Conservation (phyloP, 2,329 filamentous ascomycete species). For the Aureobasidium zeae region DNA sequence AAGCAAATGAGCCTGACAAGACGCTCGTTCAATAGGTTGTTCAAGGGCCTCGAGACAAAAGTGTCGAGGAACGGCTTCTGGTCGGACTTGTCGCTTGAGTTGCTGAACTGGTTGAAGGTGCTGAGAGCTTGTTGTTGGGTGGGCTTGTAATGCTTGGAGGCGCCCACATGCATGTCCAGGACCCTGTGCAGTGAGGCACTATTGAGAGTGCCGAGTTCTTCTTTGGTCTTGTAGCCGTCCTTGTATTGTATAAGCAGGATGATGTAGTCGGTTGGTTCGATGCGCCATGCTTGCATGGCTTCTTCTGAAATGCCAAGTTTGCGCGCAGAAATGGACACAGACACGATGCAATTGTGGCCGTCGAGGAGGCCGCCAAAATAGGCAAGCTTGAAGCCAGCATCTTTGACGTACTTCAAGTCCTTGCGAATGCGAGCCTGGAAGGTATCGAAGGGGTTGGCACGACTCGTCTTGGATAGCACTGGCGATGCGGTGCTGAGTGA, state of each 20-base stretch:
- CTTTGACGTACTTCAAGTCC: slow-evolving; percentile 54
- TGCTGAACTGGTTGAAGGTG: slow-evolving; percentile 13
- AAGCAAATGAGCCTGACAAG: slow-evolving; percentile 52
- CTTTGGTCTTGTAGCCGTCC: slow-evolving; percentile 51
- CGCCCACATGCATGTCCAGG: slow-evolving; percentile 58
- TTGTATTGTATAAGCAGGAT: slow-evolving; percentile 61
- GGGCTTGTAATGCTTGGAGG: slow-evolving; percentile 65
- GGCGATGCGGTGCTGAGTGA: not conserved
- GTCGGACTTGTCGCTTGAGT: not conserved
- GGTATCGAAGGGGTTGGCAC: not conserved
- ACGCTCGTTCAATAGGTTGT: slow-evolving; percentile 56
- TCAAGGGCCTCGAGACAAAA: slow-evolving; percentile 64
- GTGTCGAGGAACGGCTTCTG: slow-evolving; percentile 41
- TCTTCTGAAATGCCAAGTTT: slow-evolving; percentile 67
- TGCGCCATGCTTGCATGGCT: slow-evolving; percentile 66
- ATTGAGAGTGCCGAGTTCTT: slow-evolving; percentile 42
- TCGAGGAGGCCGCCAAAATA: slow-evolving; percentile 45
- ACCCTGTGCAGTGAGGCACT: slow-evolving; percentile 27
- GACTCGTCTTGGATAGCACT: not conserved
- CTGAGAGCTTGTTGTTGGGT: slow-evolving; percentile 48
- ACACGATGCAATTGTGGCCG: slow-evolving; percentile 46
- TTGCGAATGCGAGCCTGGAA: slow-evolving; percentile 24
- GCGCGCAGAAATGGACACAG: slow-evolving; percentile 58
- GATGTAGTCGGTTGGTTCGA: slow-evolving; percentile 58
- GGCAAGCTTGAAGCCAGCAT: slow-evolving; percentile 62